phyloP scores from a whole-genome alignment of 2,329 filamentous ascomycete species.

The Aspergillus transmontanensis region DNA sequence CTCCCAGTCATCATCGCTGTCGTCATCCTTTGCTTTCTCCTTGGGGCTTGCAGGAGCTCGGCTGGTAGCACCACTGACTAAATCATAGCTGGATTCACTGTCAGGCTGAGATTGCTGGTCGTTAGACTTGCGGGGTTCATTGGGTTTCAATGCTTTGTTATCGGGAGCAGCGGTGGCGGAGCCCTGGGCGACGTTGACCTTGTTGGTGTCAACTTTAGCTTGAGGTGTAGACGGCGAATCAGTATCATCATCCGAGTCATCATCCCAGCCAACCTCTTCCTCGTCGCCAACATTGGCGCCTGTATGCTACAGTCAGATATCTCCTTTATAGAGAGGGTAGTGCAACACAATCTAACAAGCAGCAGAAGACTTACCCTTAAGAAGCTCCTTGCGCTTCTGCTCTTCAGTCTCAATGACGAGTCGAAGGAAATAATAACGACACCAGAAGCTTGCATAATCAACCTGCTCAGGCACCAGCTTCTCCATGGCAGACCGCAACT shows the following conservation, averaged over 20 bases:
- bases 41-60: constrained; percentile 71
- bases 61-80: constrained; percentile 80
- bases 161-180: constrained; percentile 36
- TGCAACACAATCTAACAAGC: constrained; percentile 9
- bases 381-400: constrained; percentile 79
- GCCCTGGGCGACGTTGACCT: constrained; percentile 28
- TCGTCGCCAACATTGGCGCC: constrained; percentile 64
- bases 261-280: constrained; percentile 68
- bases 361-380: constrained; percentile 70
- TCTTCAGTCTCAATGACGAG: constrained; percentile 94
- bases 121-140: constrained; percentile 71
- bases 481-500: constrained; percentile 88
- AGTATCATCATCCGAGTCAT: constrained; percentile 66
- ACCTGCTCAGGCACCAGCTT: constrained; percentile 90
- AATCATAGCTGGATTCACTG: constrained; percentile 94
- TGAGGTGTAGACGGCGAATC: constrained; percentile 47
- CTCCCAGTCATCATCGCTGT: constrained; percentile 79
- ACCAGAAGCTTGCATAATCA: constrained; percentile 90
- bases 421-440: constrained; percentile 90
- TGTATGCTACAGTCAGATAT: constrained; percentile 16
- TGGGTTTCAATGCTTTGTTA: constrained; percentile 59
- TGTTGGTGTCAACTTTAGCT: constrained; percentile 37
- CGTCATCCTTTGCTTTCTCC: constrained; percentile 53
- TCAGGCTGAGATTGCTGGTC: constrained; percentile 89
- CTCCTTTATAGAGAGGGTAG: background rate